Evolutionary conservation across 305 asterid species (phyloP).

Genomic region (Fraxinus latifolia): DNA sequence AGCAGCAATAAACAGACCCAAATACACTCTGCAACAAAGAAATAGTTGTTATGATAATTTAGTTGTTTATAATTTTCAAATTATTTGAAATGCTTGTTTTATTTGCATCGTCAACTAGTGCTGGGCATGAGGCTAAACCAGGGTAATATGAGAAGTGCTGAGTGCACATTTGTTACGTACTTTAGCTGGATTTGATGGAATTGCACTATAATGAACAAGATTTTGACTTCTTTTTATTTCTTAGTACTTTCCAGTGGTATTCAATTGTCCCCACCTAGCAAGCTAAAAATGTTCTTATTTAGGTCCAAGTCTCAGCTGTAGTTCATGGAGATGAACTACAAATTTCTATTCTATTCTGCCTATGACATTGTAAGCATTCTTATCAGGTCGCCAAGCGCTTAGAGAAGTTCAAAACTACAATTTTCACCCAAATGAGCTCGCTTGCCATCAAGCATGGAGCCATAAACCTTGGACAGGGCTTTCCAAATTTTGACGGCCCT

Average conservation of each 20-base stretch:
- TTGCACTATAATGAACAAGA: background rate
- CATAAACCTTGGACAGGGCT: conserved; percentile 94
- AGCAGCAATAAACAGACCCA: background rate
- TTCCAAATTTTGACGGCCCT: conserved; percentile 95
- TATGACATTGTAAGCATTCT: background rate
- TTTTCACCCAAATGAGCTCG: conserved; percentile 94
- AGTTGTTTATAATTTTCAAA: background rate
- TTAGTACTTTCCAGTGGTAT: background rate
- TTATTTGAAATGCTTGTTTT: background rate
- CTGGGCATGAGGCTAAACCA: background rate
- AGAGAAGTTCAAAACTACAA: conserved; percentile 93
- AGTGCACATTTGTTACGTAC: background rate
- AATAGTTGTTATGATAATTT: background rate
- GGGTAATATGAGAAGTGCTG: background rate
- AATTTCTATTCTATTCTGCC: background rate
- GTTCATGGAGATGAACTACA: background rate
- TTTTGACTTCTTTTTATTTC: background rate
- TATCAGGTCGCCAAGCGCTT: conserved; percentile 77
- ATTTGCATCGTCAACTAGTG: background rate
- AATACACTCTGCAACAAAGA: background rate
- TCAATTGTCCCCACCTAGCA: background rate
- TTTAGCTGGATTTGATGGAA: background rate
- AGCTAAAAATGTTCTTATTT: background rate
- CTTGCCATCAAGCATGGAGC: conserved; percentile 88
- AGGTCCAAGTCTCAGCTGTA: background rate